These are phyloP conservation scores for Solanum pimpinellifolium DNA, from an alignment of 257 asterid species.

Conservation along the genomic window DNA sequence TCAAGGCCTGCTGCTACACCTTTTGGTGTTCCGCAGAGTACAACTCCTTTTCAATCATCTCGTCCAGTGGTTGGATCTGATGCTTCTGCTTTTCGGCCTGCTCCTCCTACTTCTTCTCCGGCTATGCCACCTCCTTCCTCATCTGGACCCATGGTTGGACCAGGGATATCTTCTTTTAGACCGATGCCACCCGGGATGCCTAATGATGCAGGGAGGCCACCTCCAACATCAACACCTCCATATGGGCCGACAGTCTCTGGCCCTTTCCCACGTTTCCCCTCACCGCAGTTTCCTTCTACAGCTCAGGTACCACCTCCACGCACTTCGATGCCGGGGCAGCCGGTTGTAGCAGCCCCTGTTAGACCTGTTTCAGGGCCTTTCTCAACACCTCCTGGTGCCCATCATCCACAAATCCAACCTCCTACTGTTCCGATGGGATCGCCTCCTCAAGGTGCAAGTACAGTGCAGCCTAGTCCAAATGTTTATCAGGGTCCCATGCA, in stretches of 20 bases:
- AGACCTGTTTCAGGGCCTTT: constrained; percentile 34
- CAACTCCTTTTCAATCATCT: constrained; percentile 44
- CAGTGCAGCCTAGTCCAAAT: constrained; percentile 27
- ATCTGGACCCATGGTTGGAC: background rate
- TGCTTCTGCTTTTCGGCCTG: constrained; percentile 5
- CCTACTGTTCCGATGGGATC: background rate
- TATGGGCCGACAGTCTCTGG: constrained; percentile 45
- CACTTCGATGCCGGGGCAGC: constrained; percentile 28
- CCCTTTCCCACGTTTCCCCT: constrained; percentile 36
- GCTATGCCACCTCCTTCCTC: background rate
- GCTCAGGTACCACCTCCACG: constrained; percentile 38
- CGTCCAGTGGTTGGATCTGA: constrained; percentile 27
- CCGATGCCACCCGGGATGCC: constrained; percentile 26
- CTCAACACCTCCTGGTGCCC: constrained; percentile 14
- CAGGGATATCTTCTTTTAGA: constrained; percentile 27
- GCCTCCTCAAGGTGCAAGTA: constrained; percentile 42
- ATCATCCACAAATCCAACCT: constrained; percentile 31
- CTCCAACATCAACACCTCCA: constrained; percentile 23
- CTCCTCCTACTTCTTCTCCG: background rate
- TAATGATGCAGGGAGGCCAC: constrained; percentile 35
- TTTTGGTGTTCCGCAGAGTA: constrained; percentile 40
- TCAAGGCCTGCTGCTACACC: constrained; percentile 42
- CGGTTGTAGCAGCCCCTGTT: constrained; percentile 29
- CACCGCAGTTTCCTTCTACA: constrained; percentile 14
- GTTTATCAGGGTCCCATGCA: constrained; percentile 21